These are phyloP conservation scores for Penicillium pancosmium DNA, from an alignment of 495 filamentous ascomycete species.

Conservation along the genomic window DNA sequence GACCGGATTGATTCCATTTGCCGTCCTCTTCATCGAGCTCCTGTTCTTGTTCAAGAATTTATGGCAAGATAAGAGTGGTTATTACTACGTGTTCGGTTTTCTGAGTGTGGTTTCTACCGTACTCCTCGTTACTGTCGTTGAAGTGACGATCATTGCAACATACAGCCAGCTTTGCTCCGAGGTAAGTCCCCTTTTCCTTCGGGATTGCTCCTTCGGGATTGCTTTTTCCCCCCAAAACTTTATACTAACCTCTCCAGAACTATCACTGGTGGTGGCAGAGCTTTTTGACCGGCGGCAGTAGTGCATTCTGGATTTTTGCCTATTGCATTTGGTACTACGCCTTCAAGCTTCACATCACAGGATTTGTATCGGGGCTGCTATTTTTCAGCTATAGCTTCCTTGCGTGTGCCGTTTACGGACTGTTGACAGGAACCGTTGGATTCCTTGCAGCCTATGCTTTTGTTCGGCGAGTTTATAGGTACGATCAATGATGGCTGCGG, in stretches of 20 bases:
- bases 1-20: conserved; percentile 85
- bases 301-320: conserved; percentile 80
- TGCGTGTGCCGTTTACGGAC: conserved; percentile 80
- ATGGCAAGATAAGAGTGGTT: conserved; percentile 92
- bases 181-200: conserved; percentile 36
- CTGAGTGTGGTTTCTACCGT: conserved; percentile 75
- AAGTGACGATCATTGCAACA: conserved; percentile 87
- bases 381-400: conserved; percentile 87
- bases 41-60: conserved; percentile 90
- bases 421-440: conserved; percentile 85
- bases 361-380: conserved; percentile 76
- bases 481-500: conserved; percentile 25
- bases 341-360: conserved; percentile 79
- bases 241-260: conserved; percentile 54
- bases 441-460: conserved; percentile 89
- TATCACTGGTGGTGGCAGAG: conserved; percentile 97
- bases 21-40: conserved; percentile 91
- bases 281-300: conserved; percentile 80
- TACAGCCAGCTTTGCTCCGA: conserved; percentile 86
- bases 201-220: not conserved
- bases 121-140: conserved; percentile 75
- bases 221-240: not conserved
- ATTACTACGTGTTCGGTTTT: conserved; percentile 96
- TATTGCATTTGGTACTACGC: conserved; percentile 90
- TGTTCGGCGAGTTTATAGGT: conserved; percentile 87